phyloP scores from a whole-genome alignment of 192 early-diverging fungal genomes.

The Thoreauomyces humboldtii region DNA sequence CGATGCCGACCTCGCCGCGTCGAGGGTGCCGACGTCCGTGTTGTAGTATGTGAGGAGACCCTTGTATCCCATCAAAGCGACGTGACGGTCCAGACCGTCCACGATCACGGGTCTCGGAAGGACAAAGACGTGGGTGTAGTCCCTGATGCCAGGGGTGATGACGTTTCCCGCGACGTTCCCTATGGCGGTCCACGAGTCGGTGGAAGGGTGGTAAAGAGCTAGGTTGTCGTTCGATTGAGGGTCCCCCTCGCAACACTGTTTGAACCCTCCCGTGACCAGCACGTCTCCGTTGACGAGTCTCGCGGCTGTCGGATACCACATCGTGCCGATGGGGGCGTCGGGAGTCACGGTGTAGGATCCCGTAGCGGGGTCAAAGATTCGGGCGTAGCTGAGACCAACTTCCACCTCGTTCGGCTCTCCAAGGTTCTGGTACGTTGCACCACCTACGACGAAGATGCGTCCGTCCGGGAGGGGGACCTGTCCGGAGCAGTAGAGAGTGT shows the following conservation, averaged over 20 bases:
- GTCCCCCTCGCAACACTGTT: constrained; percentile 3
- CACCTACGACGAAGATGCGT: constrained; percentile 17
- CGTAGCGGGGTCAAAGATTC: constrained; percentile 6
- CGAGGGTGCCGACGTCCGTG: neutral
- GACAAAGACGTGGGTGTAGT: constrained; percentile 19
- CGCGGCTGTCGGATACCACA: constrained; percentile 21
- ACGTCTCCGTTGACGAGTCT: constrained; percentile 1
- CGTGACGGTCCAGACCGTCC: neutral
- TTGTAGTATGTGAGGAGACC: constrained; percentile 2
- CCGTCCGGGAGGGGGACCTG: constrained; percentile 8
- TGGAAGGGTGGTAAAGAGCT: constrained; percentile 7
- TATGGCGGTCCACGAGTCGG: constrained; percentile 4
- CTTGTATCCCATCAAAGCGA: constrained; percentile 15
- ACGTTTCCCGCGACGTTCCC: neutral
- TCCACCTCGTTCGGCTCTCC: constrained; percentile 6
- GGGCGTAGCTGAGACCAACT: neutral
- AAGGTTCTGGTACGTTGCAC: constrained; percentile 7
- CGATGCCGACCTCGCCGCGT: neutral
- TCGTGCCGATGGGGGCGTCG: constrained; percentile 10
- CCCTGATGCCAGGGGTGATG: constrained; percentile 13
- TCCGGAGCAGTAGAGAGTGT: constrained; percentile 19
- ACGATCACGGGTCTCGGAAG: neutral
- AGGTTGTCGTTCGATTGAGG: constrained; percentile 4
- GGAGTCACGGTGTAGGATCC: constrained; percentile 2
- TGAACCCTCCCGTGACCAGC: constrained; percentile 19